These are phyloP conservation scores for Coniferiporia sulphurascens DNA, from an alignment of 1,284 basidiomycete species.

Conservation along the genomic window DNA sequence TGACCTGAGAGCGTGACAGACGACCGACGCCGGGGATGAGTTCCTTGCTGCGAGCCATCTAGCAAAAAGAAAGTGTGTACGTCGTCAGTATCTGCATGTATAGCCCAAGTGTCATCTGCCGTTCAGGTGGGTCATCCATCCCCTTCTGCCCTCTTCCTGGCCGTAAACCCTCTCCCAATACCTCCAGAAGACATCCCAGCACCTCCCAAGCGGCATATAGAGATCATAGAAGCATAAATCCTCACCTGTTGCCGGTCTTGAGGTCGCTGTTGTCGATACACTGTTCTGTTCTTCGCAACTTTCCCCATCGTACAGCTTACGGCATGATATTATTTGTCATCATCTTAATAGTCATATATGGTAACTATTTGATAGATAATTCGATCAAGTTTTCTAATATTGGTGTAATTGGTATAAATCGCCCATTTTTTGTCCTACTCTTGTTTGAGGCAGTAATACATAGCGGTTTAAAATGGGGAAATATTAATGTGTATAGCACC, in stretches of 20 bases:
- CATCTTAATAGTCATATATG: not conserved
- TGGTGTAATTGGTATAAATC: too few relatives aligned
- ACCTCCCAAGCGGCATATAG: not conserved
- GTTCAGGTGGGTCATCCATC: not conserved
- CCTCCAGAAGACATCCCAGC: not conserved
- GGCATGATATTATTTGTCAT: not conserved
- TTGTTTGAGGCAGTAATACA: too few relatives aligned
- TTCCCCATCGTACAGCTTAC: not conserved
- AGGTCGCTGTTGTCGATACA: constrained; percentile 7
- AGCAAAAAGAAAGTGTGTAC: constrained; percentile 23
- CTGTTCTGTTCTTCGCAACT: not conserved
- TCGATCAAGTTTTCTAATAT: too few relatives aligned
- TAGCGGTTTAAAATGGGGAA: too few relatives aligned
- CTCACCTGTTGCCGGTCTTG: constrained; percentile 14
- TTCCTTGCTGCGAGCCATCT: constrained; percentile 94
- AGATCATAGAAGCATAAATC: constrained; percentile 1
- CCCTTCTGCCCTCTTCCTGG: not conserved
- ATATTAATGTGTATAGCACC: too few relatives aligned
- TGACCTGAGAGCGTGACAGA: constrained; percentile 77
- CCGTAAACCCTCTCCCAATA: not conserved
- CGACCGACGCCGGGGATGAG: constrained; percentile 82
- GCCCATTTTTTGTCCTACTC: too few relatives aligned
- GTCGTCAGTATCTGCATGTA: constrained; percentile 16
- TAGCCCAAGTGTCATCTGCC: not conserved
- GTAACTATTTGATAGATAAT: too few relatives aligned